Percentiles rank a stretch among this genome's conserved stretches.
These are phyloP conservation scores for Collybia sordida DNA, from an alignment of 768 basidiomycete genomes.

Conservation along the genomic window DNA sequence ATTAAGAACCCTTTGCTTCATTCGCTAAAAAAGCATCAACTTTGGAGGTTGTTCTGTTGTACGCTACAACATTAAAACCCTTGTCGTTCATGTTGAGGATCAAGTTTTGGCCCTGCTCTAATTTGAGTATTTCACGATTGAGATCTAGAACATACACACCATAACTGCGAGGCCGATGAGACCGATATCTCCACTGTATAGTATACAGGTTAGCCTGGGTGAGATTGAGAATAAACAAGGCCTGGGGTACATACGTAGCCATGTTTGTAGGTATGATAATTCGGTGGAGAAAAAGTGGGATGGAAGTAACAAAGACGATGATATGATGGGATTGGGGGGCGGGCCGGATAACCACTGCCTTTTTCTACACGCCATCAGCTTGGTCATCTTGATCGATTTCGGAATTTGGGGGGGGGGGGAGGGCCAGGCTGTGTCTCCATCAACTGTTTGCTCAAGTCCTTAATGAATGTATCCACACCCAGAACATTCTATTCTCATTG, in stretches of 20 bases:
- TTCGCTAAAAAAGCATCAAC: slow-evolving; percentile 94
- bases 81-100: slow-evolving; percentile 99
- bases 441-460: too few relatives aligned
- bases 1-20: slow-evolving; percentile 87
- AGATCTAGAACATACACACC: slow-evolving; percentile 49
- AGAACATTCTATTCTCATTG: too few relatives aligned
- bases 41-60: slow-evolving; percentile 96
- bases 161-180: slow-evolving; percentile 99
- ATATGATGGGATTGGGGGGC: slow-evolving; percentile 23
- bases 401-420: slow-evolving; percentile 9
- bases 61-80: slow-evolving; percentile 95
- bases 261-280: slow-evolving; percentile 43
- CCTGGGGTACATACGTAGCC: slow-evolving; percentile 28
- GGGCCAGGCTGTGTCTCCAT: neutral
- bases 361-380: slow-evolving; percentile 20
- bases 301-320: slow-evolving; percentile 27
- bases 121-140: slow-evolving; percentile 14
- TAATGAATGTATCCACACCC: too few relatives aligned
- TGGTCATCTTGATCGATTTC: slow-evolving; percentile 24
- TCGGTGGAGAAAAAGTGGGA: slow-evolving; percentile 37
- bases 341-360: slow-evolving; percentile 21
- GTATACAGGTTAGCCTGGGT: slow-evolving; percentile 1
- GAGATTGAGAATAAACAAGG: neutral
- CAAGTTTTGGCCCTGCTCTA: slow-evolving; percentile 84
- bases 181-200: slow-evolving; percentile 88